Evolutionary conservation across 306 rosid genomes (phyloP), one percentile per base, ranked within the genome.

Genomic region (Abrus pulchellus): DNA sequence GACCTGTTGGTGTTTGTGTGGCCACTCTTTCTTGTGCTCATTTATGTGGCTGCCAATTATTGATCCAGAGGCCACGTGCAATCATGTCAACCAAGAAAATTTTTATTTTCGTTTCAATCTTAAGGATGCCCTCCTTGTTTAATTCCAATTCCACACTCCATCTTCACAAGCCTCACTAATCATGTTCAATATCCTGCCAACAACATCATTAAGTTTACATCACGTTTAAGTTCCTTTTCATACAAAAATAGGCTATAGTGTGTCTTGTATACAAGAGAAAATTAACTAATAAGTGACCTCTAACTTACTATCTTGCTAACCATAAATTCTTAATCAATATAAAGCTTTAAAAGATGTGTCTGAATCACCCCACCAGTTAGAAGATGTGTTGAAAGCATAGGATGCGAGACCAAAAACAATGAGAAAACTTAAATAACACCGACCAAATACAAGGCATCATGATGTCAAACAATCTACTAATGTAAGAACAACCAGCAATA

Each of bases 31-130:
- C 40, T 34, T 29, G 11, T 55, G 20, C 20, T 20, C 20, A 20
- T 55, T 53, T 28, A 53, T 6, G 72, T 32, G 81, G 78, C 63
- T 79, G n/a, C 50, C 59, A 56, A 67, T 65, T 55, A 7, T 3
- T 7, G 20, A 75, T 75, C 80, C 33, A 78, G 32, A 69, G 13
- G 54, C 70, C 78, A 86, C 83, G 83, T 83, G 89, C 43, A 3
- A 27, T 48, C 75, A 64, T 78, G 38, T 41, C 53, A 76, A 41
- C 89, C 89, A 75, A 75, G 54, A n/a, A 71, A 77, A 48, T 34
- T 74, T 9, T 36, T 45, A 2, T 48, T 48, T 36, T 32, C 9
- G 0, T 7, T 14, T 41, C 65, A 36, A 45, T 43, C 8, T 14
- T 48, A 1, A 36, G 40, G 40, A 36, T 36, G 4, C 53, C 6